A percentile compares a stretch with the other conserved stretches of the same genome.
Evolutionary conservation across 2,329 filamentous ascomycete species (phyloP).

Genomic region (Lasiodiplodia theobromae): DNA sequence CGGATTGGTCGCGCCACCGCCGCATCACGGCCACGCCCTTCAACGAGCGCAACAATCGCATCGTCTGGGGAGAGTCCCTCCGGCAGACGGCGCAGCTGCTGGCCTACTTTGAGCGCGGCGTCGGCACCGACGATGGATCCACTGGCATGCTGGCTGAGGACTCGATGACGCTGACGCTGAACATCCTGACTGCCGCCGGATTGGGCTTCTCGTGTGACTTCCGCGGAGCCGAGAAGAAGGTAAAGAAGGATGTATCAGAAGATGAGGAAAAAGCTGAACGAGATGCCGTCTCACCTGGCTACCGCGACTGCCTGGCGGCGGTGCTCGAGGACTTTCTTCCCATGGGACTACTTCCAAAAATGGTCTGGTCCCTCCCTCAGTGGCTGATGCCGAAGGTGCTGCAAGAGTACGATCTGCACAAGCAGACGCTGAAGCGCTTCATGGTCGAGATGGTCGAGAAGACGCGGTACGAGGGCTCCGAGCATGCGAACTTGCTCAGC

Average conservation of each 20-base stretch:
- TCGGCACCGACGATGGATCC: background rate
- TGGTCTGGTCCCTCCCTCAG: slow-evolving; percentile 30
- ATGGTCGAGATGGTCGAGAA: slow-evolving; percentile 18
- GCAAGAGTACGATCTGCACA: background rate
- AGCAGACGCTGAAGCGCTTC: background rate
- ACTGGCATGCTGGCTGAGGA: slow-evolving; percentile 36
- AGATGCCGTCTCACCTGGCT: slow-evolving; percentile 31
- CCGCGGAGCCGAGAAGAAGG: background rate
- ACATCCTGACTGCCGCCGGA: slow-evolving; percentile 48
- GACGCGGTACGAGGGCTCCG: slow-evolving; percentile 8
- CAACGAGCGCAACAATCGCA: slow-evolving; percentile 39
- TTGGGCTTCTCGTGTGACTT: slow-evolving; percentile 42
- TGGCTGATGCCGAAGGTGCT: slow-evolving; percentile 18
- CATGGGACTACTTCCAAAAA: background rate
- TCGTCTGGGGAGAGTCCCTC: slow-evolving; percentile 37
- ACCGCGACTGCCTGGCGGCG: slow-evolving; percentile 37
- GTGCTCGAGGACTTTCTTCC: slow-evolving; percentile 40
- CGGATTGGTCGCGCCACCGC: slow-evolving; percentile 39
- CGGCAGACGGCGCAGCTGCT: slow-evolving; percentile 34
- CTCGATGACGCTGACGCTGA: slow-evolving; percentile 45
- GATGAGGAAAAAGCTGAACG: rapidly evolving
- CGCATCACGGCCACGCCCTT: slow-evolving; percentile 38
- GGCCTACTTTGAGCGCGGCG: slow-evolving; percentile 26
- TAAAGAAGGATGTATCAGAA: background rate
- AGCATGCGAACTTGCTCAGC: slow-evolving; percentile 18